Base-by-base conservation (phyloP, 129 eudicot genomes). In the Centella asiatica region DNA sequence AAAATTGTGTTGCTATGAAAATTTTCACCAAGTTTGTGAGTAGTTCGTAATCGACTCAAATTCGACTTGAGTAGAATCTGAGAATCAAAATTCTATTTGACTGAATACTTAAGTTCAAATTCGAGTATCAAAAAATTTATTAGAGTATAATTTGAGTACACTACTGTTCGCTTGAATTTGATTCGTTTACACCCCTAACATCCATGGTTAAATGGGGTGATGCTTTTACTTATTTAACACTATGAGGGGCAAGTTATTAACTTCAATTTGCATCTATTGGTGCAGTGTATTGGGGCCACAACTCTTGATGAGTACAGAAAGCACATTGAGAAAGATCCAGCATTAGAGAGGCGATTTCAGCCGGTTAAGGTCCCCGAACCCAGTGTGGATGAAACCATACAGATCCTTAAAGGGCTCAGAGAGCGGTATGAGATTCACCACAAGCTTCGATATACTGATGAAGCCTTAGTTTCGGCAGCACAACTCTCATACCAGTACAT, bases 351-450 rank as follows among this genome's bases (percentile, higher is more conserved):
- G 74, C 68, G 97, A 58, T 88, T 88, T 62, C 97, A 88, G 66
- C 97, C 97, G 10, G 97, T 88, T 17, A 88, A 77, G 76, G 97
- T 88, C 28, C 97, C 97, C 5, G 97, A 88, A 66, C 97, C 97
- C 31, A 74, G 85, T 22, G 97, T 88, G 48, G 97, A 88, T 39
- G 97, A 88, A 65, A 79, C 94, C 24, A 82, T 88, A 49, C 85
- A 75, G 81, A 88, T 88, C 64, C 62, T 88, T 44, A 88, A 73
- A 69, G 97, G 97, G 47, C 90, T 88, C 31, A 79, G 97, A 32
- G 97, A 88, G 24, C 81, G 97, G 47, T 88, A 88, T 56, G 97
- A 88, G 76, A 88, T 88, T 28, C 97, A 88, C 66, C 97, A 88
- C 84, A 88, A 85, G 77, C 97, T 88, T 54, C 89, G 87, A 23